Evolutionary conservation across 1,139 yeast genomes (phyloP), one percentile per base, ranked within the genome.

Genomic region (Petasospora fabianii): DNA sequence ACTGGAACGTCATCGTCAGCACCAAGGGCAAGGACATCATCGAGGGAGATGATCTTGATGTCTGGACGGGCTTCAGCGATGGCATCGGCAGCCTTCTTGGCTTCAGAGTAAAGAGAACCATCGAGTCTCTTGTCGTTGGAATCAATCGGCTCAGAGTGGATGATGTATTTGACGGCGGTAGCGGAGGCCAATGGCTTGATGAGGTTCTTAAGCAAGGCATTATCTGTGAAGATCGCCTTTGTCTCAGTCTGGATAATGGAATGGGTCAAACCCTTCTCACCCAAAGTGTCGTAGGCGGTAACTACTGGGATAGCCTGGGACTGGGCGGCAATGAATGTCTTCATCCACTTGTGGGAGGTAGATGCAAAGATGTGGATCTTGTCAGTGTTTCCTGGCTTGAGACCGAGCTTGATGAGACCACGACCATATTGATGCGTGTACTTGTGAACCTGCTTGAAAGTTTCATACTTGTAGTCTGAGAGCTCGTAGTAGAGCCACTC

Each of bases 231-330:
- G 41, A 94, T 69, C 13, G 81, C 96, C 38, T 64, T 71, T 18
- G 96, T 77, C 35, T 72, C 85, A 6, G 97, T 86, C 66, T 90
- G 86, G 32, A 74, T 71, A 58, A 92, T 71, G 6, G 97, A 87
- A 62, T 85, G 95, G 44, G 83, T 84, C 58, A 92, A 73, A 27
- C 98, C 99, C 30, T 76, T 75, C 62, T 88, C 95, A 44, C 98
- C 98, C 49, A 92, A 72, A 28, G 98, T 90, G 62, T 92, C 99
- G 64, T 92, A 92, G 28, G 98, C 97, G 21, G 99, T 94, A 32
- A 88, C 98, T 46, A 85, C 75, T 18, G 97, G 86, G 46, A 94
- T 80, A 38, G 77, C 66, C 63, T 88, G 96, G 43, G 87, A 68
- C 54, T 77, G 75, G 38, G 85, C 73, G 13, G 90, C 96, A 50